A percentile compares a stretch with the other conserved stretches of the same genome.
These are phyloP conservation scores for Daldinia sp. DNA, from an alignment of 2,329 filamentous ascomycete genomes.

Conservation along the genomic window DNA sequence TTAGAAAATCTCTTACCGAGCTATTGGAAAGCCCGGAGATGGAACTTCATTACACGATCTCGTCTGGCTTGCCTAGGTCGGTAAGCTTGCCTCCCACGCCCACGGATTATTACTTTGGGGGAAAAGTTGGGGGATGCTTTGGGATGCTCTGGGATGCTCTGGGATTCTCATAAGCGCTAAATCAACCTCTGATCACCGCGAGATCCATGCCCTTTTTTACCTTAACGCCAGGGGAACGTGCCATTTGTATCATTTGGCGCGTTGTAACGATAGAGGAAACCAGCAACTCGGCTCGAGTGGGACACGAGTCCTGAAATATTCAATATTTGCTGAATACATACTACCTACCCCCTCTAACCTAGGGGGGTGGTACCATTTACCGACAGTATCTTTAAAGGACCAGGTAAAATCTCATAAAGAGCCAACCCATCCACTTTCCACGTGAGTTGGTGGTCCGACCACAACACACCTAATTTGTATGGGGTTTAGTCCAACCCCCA, in stretches of 20 bases:
- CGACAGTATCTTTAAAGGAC: no score
- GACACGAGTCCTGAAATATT: constrained; percentile 23
- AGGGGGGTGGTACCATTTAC: no score
- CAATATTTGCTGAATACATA: background rate
- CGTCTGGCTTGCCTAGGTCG: no score
- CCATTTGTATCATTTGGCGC: constrained; percentile 35
- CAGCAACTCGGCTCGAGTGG: constrained; percentile 33
- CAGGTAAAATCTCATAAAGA: no score
- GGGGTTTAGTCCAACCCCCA: no score
- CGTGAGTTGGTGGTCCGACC: no score
- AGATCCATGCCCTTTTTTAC: constrained; percentile 28
- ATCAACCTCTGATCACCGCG: constrained; percentile 17
- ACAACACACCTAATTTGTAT: no score
- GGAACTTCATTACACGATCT: constrained; percentile 6
- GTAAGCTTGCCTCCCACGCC: background rate
- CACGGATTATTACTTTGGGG: background rate
- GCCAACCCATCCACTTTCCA: no score
- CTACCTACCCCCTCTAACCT: background rate
- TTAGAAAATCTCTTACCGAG: background rate
- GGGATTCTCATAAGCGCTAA: constrained; percentile 25
- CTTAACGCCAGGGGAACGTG: constrained; percentile 35
- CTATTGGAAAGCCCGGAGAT: constrained; percentile 7
- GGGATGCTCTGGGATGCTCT: no score
- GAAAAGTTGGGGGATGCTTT: no score
- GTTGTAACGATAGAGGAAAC: constrained; percentile 33